Conservation (phyloP, 805 yeast genomes). For the Debaryomyces maramus region DNA sequence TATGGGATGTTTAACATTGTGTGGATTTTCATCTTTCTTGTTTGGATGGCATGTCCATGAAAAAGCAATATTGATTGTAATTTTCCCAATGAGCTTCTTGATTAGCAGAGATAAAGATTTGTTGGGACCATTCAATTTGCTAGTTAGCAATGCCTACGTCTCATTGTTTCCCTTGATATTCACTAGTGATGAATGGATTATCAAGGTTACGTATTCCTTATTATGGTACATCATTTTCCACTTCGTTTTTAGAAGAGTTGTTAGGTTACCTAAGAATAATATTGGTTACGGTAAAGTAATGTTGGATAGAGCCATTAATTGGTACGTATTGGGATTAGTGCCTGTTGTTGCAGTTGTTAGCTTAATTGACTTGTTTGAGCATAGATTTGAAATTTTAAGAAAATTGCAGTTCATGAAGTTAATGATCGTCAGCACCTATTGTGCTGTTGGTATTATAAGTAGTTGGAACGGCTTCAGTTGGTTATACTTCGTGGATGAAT, state of each 20-base stretch:
- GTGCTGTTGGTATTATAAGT: slow-evolving; percentile 78
- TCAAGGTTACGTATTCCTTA: slow-evolving; percentile 74
- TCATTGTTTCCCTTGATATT: slow-evolving; percentile 85
- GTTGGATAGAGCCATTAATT: slow-evolving; percentile 66
- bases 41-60: slow-evolving; percentile 99
- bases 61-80: slow-evolving; percentile 87
- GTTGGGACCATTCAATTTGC: slow-evolving; percentile 65
- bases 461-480: slow-evolving; percentile 89
- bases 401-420: slow-evolving; percentile 72
- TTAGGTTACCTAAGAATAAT: slow-evolving; percentile 49
- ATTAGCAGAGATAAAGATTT: slow-evolving; percentile 70
- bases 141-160: slow-evolving; percentile 79
- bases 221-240: slow-evolving; percentile 84
- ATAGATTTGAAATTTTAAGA: slow-evolving; percentile 52
- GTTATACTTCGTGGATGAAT: slow-evolving; percentile 83
- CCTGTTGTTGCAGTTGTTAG: slow-evolving; percentile 55
- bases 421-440: slow-evolving; percentile 82
- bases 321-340: slow-evolving; percentile 66
- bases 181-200: slow-evolving; percentile 75
- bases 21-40: slow-evolving; percentile 87
- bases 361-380: slow-evolving; percentile 54
- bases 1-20: slow-evolving; percentile 78
- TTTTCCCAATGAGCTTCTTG: slow-evolving; percentile 82
- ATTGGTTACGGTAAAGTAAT: slow-evolving; percentile 30
- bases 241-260: slow-evolving; percentile 69